Evolutionary conservation across 805 yeast genomes (phyloP).

Genomic region (Candida pini): DNA sequence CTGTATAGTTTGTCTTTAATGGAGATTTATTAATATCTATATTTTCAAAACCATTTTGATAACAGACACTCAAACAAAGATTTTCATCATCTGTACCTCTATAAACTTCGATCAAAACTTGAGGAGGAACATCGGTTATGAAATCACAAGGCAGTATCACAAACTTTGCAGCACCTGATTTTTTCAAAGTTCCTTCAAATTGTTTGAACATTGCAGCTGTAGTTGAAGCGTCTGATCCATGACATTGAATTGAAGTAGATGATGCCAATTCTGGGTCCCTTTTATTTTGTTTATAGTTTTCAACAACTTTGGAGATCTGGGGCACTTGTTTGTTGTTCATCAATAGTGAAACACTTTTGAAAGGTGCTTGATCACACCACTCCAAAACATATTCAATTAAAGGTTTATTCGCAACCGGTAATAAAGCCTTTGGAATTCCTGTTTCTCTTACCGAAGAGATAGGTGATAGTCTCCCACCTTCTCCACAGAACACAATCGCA

Average conservation of each 20-base stretch:
- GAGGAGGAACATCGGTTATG: constrained; percentile 88
- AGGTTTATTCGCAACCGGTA: constrained; percentile 87
- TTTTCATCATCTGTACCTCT: constrained; percentile 64
- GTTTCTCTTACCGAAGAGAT: constrained; percentile 56
- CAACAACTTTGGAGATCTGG: constrained; percentile 44
- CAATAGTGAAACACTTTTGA: constrained; percentile 63
- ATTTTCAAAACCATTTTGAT: constrained; percentile 66
- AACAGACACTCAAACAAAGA: constrained; percentile 71
- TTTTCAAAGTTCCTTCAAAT: constrained; percentile 33
- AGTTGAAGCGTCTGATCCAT: constrained; percentile 40
- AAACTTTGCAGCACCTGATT: constrained; percentile 42
- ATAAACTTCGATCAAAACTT: constrained; percentile 76
- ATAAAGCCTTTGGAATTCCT: constrained; percentile 74
- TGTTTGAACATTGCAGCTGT: constrained; percentile 63
- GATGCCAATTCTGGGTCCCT: constrained; percentile 31
- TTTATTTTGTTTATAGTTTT: constrained; percentile 36
- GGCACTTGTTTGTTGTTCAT: constrained; percentile 39
- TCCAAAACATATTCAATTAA: constrained; percentile 82
- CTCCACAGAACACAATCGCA: constrained; percentile 86
- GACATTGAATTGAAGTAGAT: constrained; percentile 34
- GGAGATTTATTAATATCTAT: constrained; percentile 69
- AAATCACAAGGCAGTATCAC: constrained; percentile 93
- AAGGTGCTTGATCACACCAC: constrained; percentile 89
- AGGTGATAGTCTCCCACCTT: constrained; percentile 69
- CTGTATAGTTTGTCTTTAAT: constrained; percentile 61